Base-by-base conservation (phyloP, 2,329 filamentous ascomycete genomes). In the Pseudogymnoascus pannorum region DNA sequence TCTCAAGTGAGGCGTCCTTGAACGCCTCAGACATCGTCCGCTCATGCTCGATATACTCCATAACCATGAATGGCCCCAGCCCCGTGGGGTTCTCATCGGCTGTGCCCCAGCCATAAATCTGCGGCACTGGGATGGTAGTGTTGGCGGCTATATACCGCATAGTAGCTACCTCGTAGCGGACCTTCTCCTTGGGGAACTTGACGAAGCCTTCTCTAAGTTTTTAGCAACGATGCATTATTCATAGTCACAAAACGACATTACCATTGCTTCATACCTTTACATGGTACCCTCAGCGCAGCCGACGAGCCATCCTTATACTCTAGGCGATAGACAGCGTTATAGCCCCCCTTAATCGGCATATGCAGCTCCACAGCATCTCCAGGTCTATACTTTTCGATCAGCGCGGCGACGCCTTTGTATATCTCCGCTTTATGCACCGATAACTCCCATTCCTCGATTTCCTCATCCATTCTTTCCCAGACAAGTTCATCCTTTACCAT, bases 31-130 rank as follows among this genome's bases (percentile, higher is more conserved):
- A 59, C 26, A 72, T 60, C 57, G 64, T 63, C 26, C 62, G 65
- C 18, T 64, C 63, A 59, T 69, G 66, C 8, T 65, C 65, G 35
- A 71, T 65, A 20, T 69, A 73, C 18, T 70, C 68, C 70, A 74
- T 73, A 33, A 74, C 69, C 12, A 75, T 75, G 58, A 71, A 76
- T 1, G 73, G 71, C 4, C 70, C 67, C 0, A 74, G 61, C 1
- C 64, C 66, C 16, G 24, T 24, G n/a, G 62, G 66, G 29, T 64
- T 65, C 5, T 66, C 61, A n/a, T 61, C 48, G 0, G 59, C 24
- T 20, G 57, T 57, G 11, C 70, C 68, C 42, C 62, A 67, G 16
- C 63, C 65, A 24, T 67, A 54, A 35, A 71, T 63, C 3, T 57
- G 54, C 1, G 71, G 66, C 12, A 72, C 66, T 7, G 68, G 69